phyloP scores from a whole-genome alignment of 2,329 filamentous ascomycete genomes.

The Aspergillus niger region DNA sequence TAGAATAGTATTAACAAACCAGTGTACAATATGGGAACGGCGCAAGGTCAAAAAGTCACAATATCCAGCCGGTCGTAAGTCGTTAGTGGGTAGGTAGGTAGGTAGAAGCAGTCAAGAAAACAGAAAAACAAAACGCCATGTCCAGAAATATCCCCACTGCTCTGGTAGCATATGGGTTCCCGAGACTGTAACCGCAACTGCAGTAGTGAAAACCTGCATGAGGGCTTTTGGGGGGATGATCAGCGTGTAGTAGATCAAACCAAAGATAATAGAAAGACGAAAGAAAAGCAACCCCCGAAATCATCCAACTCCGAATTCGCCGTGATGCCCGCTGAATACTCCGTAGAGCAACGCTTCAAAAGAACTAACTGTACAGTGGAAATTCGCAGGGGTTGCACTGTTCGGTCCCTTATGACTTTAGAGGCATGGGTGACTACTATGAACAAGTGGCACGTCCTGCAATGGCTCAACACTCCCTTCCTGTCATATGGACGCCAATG shows the following conservation, averaged over 20 bases:
- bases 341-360: conserved; percentile 15
- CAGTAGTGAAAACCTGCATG: conserved; percentile 3
- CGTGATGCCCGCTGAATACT: conserved; percentile 18
- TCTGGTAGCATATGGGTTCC: neutral
- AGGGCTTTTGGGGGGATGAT: neutral
- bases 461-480: neutral
- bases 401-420: neutral
- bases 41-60: neutral
- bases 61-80: conserved; percentile 22
- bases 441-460: neutral
- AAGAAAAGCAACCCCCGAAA: conserved; percentile 14
- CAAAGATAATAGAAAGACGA: conserved; percentile 16
- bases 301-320: conserved; percentile 30
- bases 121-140: conserved; percentile 16
- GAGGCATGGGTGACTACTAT: conserved; percentile 5
- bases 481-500: conserved; percentile 17
- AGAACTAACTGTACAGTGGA: conserved; percentile 27
- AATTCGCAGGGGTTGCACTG: conserved; percentile 27
- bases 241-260: neutral
- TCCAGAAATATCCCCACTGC: neutral
- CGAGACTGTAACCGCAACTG: neutral
- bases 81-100: conserved; percentile 9
- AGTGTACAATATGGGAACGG: conserved; percentile 29
- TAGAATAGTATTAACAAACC: conserved; percentile 25
- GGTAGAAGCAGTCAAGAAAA: conserved; percentile 1